A percentile compares a stretch with the other conserved stretches of the same genome.
phyloP scores from a whole-genome alignment of 495 filamentous ascomycete species.

The Sphaerosporella brunnea region DNA sequence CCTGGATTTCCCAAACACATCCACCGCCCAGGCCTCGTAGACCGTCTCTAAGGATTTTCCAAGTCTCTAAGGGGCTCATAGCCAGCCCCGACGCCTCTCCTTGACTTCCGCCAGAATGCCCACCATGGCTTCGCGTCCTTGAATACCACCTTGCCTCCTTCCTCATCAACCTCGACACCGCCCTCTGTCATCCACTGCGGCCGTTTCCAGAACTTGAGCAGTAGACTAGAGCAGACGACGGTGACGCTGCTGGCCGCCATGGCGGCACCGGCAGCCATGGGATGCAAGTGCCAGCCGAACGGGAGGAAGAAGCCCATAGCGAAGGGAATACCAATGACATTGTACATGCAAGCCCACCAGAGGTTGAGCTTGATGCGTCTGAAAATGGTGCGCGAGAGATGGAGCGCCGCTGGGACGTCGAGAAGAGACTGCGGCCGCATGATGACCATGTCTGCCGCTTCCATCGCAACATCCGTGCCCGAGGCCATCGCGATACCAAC shows the following conservation, averaged over 20 bases:
- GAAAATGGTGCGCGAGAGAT: slow-evolving; percentile 75
- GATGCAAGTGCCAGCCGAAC: slow-evolving; percentile 69
- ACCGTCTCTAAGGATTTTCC: no score
- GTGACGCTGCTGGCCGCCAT: slow-evolving; percentile 86
- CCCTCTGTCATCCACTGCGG: slow-evolving; percentile 58
- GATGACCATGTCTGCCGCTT: slow-evolving; percentile 88
- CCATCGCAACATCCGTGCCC: slow-evolving; percentile 94
- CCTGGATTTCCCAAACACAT: no score
- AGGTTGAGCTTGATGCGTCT: slow-evolving; percentile 85
- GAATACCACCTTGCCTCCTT: background rate
- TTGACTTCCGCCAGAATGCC: background rate
- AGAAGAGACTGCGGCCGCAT: slow-evolving; percentile 87
- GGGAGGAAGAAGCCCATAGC: slow-evolving; percentile 93
- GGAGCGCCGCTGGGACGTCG: slow-evolving; percentile 69
- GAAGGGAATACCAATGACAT: slow-evolving; percentile 78
- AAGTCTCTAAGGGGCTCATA: background rate
- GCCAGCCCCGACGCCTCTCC: background rate
- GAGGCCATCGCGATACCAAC: slow-evolving; percentile 83
- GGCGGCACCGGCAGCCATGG: slow-evolving; percentile 84
- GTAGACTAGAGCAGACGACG: slow-evolving; percentile 66
- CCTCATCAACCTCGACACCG: background rate
- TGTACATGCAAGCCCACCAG: slow-evolving; percentile 81
- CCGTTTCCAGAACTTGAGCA: slow-evolving; percentile 73
- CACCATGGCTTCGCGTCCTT: background rate
- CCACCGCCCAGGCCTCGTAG: no score